phyloP scores from a whole-genome alignment of 192 early-diverging fungal species.

The Linnemannia schmuckeri region DNA sequence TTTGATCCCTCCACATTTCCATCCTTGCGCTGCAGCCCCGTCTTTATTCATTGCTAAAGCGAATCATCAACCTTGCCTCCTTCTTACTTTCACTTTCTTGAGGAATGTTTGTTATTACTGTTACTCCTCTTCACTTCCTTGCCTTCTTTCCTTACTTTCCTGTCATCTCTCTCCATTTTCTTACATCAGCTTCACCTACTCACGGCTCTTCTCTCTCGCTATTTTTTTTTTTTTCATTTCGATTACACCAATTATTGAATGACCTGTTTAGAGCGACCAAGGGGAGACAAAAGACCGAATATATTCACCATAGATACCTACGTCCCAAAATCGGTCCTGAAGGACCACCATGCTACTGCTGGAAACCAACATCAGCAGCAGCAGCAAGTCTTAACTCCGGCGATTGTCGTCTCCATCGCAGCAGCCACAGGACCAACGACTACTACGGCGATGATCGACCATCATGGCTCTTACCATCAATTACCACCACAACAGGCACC shows the following conservation, averaged over 20 bases:
- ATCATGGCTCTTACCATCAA: not conserved
- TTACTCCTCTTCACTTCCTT: too few species aligned
- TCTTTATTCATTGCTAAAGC: too few species aligned
- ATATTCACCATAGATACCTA: constrained; percentile 30
- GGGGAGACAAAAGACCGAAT: not conserved
- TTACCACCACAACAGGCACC: too few species aligned
- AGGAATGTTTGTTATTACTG: too few species aligned
- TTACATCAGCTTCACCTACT: not conserved
- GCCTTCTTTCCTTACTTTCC: too few species aligned
- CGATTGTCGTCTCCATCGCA: not conserved
- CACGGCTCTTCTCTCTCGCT: not conserved
- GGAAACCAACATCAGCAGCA: constrained; percentile 8
- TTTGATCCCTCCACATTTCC: too few species aligned
- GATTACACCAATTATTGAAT: not conserved
- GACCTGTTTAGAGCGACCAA: not conserved
- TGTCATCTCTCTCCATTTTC: not conserved
- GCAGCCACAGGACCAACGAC: not conserved
- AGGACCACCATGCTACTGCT: not conserved
- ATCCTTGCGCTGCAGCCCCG: too few species aligned
- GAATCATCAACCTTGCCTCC: too few species aligned
- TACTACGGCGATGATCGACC: not conserved
- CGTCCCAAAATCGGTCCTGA: constrained; percentile 30
- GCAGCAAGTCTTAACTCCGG: not conserved
- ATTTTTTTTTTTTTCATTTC: not conserved
- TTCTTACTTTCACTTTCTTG: too few species aligned